Conservation (phyloP, 2,329 filamentous ascomycete genomes). For the Didymella glomerata region DNA sequence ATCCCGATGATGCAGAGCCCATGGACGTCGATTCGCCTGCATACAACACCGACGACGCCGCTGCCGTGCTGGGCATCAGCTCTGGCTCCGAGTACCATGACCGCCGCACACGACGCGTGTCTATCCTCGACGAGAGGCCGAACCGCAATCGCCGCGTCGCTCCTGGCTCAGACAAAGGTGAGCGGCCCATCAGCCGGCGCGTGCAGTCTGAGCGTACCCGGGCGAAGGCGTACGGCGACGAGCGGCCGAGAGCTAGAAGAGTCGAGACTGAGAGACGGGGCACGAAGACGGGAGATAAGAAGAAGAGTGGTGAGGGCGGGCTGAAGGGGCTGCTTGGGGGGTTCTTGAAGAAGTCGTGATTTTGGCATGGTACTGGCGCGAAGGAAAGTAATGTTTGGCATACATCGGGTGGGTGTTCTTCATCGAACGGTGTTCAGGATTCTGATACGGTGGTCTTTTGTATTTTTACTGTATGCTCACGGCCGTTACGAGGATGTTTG, state of each 20-base stretch:
- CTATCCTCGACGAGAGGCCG: constrained; percentile 40
- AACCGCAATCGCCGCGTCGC: constrained; percentile 43
- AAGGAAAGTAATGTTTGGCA: constrained; percentile 6
- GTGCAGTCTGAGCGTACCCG: constrained; percentile 41
- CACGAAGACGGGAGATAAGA: constrained; percentile 32
- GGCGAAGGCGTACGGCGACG: constrained; percentile 37
- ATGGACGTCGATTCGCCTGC: constrained; percentile 13
- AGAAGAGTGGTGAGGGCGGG: constrained; percentile 42
- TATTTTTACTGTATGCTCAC: constrained; percentile 22
- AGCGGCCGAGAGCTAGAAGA: constrained; percentile 32
- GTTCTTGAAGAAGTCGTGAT: constrained; percentile 37
- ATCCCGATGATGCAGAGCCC: constrained; percentile 5
- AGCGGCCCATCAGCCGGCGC: constrained; percentile 40
- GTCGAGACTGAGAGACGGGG: constrained; percentile 26
- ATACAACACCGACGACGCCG: constrained; percentile 37
- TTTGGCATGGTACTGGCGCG: constrained; percentile 2
- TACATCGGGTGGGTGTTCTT: constrained; percentile 15
- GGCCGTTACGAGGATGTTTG: constrained; percentile 2
- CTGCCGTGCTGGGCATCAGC: constrained; percentile 35
- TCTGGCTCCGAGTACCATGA: constrained; percentile 45
- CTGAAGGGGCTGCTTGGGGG: constrained; percentile 46
- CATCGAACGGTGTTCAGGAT: constrained; percentile 5
- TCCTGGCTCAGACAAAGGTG: constrained; percentile 38
- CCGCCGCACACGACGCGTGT: constrained; percentile 36
- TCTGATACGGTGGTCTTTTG: constrained; percentile 12